Percentiles rank a stretch among this genome's conserved stretches.
phyloP scores from a whole-genome alignment of 169 alveolate genomes.

The Plasmodium vinckei region DNA sequence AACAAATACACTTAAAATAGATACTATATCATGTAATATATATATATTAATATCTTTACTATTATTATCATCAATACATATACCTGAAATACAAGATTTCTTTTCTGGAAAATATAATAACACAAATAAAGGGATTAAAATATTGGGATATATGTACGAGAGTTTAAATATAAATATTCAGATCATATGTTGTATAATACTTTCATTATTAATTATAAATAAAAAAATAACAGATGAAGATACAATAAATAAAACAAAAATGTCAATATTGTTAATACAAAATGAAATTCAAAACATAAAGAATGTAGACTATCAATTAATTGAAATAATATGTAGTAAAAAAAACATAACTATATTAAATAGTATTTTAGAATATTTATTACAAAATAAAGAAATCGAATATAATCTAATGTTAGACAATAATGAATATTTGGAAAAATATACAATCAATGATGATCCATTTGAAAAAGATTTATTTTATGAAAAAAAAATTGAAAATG shows the following conservation, averaged over 20 bases:
- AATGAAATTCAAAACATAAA: conserved; percentile 46
- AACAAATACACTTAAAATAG: conserved; percentile 2
- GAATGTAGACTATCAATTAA: conserved; percentile 56
- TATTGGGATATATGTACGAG: conserved; percentile 60
- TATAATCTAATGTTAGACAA: conserved; percentile 8
- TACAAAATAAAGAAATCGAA: conserved; percentile 13
- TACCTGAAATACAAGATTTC: conserved; percentile 44
- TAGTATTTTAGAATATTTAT: conserved; percentile 4
- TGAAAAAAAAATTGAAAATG: conserved; percentile 33
- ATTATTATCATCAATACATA: conserved; percentile 49
- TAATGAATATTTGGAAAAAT: conserved; percentile 8
- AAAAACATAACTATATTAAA: conserved; percentile 30
- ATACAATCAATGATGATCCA: background rate
- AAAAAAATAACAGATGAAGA: conserved; percentile 51
- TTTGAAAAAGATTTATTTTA: conserved; percentile 60
- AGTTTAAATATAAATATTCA: conserved; percentile 61
- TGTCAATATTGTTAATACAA: conserved; percentile 57
- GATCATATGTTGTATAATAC: conserved; percentile 58
- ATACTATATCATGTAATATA: conserved; percentile 23
- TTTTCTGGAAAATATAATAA: conserved; percentile 29
- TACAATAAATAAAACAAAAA: conserved; percentile 34
- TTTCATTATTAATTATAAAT: conserved; percentile 39
- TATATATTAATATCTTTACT: conserved; percentile 32
- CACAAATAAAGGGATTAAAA: conserved; percentile 25
- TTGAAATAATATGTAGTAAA: conserved; percentile 68